Evolutionary conservation across 225 moss, liverwort and hornwort species (phyloP), one percentile per base, ranked within the genome.

Genomic region (Pleurozium schreberi): DNA sequence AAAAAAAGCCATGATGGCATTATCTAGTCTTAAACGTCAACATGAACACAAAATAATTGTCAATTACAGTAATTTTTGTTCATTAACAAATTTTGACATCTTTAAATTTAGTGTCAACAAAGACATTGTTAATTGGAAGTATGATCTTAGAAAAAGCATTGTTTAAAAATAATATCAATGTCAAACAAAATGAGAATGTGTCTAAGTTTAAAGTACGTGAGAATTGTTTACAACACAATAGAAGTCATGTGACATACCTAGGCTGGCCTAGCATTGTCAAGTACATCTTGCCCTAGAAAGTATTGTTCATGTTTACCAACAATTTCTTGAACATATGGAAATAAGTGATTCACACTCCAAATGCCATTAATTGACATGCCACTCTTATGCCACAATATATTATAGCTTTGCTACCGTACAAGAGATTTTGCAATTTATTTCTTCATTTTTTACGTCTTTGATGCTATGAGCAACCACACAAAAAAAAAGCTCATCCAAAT

Each of bases 401-500:
- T 3, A 31, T 49, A 4, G 31, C 11, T 11, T 47, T 31, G 18
- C 7, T 47, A 49, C 11, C 6, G 1, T 28, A 45, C 6, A 2
- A 45, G 7, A 47, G 49, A 75, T 12, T 33, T 19, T 75, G 49
- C 33, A 33, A 75, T 75, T 4, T 49, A 75, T 49, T 75, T 49
- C 1, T 11, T 31, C 18, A 74, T 47, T 74, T 75, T 47, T 74
- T 75, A 19, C 1, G 2, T 33, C 33, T 75, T 49, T 0, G 2
- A 75, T 0, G 0, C 11, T 49, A 75, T 33, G 0, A 49, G 0
- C 3, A 74, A 10, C 18, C 45, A 74, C 18, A 4, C 5, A 47
- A 2, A 1, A 6, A 47, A 43, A 30, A 74, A 6, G 1, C 31
- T 18, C 11, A 31, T 1, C 4, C 1, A 5, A 2, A 74, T 11